Evolutionary conservation across 441 rosid genomes (phyloP).

Genomic region (Raphanus hybrid): DNA sequence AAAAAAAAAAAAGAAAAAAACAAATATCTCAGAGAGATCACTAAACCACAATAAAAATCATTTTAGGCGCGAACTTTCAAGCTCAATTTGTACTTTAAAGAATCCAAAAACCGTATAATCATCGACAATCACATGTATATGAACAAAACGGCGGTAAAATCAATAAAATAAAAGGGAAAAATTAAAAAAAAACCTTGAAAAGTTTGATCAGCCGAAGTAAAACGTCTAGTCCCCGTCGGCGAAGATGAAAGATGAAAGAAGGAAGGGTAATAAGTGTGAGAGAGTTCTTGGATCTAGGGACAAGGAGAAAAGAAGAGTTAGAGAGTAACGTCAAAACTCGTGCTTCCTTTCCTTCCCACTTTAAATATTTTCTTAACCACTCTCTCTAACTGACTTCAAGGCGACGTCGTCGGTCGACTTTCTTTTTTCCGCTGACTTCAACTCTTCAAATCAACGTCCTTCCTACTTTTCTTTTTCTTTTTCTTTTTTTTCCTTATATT

Average conservation of each 20-base stretch:
- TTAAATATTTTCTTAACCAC: neutral
- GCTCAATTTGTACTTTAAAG: too few relatives aligned
- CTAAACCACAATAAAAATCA: too few relatives aligned
- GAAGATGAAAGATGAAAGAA: neutral
- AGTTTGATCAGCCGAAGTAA: neutral
- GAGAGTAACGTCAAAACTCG: neutral
- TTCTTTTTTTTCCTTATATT: too few relatives aligned
- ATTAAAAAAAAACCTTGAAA: neutral
- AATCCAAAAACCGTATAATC: neutral
- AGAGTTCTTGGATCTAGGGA: too few relatives aligned
- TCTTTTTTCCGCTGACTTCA: neutral
- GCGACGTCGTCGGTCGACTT: neutral
- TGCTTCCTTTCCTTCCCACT: neutral
- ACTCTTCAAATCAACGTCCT: neutral
- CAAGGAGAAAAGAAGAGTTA: neutral
- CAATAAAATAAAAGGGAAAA: too few relatives aligned
- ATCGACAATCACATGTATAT: neutral
- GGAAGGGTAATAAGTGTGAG: neutral
- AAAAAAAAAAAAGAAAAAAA: too few relatives aligned
- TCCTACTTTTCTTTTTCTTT: neutral
- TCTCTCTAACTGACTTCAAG: neutral
- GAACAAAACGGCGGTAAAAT: neutral
- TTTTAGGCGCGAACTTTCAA: too few relatives aligned
- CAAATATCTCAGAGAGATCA: too few relatives aligned
- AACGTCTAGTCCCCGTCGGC: neutral